Evolutionary conservation across 306 rosid genomes (phyloP), one percentile per base, ranked within the genome.

Genomic region (Cucumis hystrix): DNA sequence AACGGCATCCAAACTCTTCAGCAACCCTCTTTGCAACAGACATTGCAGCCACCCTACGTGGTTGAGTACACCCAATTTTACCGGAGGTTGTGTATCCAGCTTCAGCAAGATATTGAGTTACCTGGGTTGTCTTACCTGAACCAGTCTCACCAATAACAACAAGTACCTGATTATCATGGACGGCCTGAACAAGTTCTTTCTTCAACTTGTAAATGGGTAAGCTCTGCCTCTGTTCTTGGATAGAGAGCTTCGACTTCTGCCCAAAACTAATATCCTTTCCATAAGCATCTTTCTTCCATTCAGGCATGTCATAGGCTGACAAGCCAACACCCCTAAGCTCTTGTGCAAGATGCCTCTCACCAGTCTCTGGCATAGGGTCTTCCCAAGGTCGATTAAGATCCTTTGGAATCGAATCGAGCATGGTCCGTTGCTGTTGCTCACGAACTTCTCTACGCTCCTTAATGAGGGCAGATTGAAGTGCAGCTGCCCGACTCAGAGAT

Each of bases 381-480:
- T 92, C 96, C 97, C 94, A 92, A 18, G 97, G 97, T 18, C 97
- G 96, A 92, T 92, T 92, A 45, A 92, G 94, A 90, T 92, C 97
- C 90, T 92, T 92, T 11, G 93, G 97, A 45, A 92, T 92, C 37
- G 97, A 92, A 77, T 92, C 96, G 1, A 92, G 89, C 97, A 92
- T 90, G 23, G 97, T 90, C 41, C 97, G 84, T 74, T 92, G 97
- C 69, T 92, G 94, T 30, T 89, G 96, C 82, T 90, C 97, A 40
- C 96, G 83, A 17, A 92, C 97, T 86, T 92, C 97, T 79, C 97
- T 88, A 25, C 97, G 91, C 86, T 92, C 97, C 86, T 92, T 90
- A 72, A 90, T 92, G 60, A 92, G 96, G 4, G 97, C 96, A 77
- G 97, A 90, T 62, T 92, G 97, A 55, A 88, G 96, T 30, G 96